Conservation (phyloP, 495 filamentous ascomycete species). For the Aspergillus avenaceus region DNA sequence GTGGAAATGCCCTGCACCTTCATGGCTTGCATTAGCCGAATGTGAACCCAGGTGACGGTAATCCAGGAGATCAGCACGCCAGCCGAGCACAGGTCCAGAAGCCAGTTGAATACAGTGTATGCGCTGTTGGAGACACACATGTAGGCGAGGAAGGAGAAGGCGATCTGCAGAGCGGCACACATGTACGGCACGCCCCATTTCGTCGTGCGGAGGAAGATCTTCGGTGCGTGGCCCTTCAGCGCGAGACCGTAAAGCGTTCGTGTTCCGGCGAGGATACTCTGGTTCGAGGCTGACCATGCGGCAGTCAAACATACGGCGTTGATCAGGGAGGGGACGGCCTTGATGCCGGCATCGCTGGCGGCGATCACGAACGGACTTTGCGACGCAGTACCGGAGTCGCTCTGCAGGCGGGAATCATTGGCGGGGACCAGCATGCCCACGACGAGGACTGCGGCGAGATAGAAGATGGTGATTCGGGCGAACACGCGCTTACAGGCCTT, state of each 20-base stretch:
- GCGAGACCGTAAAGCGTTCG: conserved; percentile 44
- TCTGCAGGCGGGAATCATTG: conserved; percentile 42
- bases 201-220: conserved; percentile 51
- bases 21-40: conserved; percentile 52
- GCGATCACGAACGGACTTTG: conserved; percentile 56
- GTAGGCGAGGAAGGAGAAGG: conserved; percentile 55
- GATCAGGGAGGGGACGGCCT: conserved; percentile 46
- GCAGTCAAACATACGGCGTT: conserved; percentile 47
- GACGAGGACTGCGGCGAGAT: conserved; percentile 39
- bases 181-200: conserved; percentile 59
- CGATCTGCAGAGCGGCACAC: conserved; percentile 48
- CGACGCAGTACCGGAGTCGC: conserved; percentile 30
- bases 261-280: conserved; percentile 44
- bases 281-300: conserved; percentile 48
- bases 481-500: conserved; percentile 43
- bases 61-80: conserved; percentile 55
- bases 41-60: conserved; percentile 51
- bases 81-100: conserved; percentile 52
- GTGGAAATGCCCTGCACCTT: conserved; percentile 42
- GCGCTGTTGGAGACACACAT: conserved; percentile 54
- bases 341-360: conserved; percentile 34
- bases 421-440: conserved; percentile 49
- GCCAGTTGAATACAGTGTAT: conserved; percentile 57
- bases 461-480: conserved; percentile 39
- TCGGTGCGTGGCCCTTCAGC: conserved; percentile 41